Evolutionary conservation across 768 basidiomycete genomes (phyloP), one percentile per base, ranked within the genome.

Genomic region (Stropharia rugosoannulata): DNA sequence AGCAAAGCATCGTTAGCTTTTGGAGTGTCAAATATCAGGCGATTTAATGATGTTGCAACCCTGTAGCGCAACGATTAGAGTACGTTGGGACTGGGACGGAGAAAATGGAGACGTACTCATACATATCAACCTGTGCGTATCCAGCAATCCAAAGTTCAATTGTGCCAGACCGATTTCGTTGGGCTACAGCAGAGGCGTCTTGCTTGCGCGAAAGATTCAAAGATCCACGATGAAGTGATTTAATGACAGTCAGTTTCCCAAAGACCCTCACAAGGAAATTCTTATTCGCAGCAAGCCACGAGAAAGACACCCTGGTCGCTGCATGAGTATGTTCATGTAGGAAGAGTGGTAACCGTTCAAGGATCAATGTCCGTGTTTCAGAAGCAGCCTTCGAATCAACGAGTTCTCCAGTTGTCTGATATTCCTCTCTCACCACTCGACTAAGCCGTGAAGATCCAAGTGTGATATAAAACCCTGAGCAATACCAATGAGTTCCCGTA

Each of bases 291-390:
- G 79, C 83, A 27, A 93, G 71, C 90, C 90, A 93, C 41, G 74
- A 76, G 57, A 80, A 82, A 1, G 87, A 77, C 8, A 91, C 79
- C 37, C 74, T 75, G 0, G 84, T 82, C 18, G 76, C 79, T 0
- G 86, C 74, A 66, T 89, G 87, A 0, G 82, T 84, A 53, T 95
- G 90, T 63, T 98, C 96, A 50, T 96, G 89, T 4, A 98, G 77
- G 74, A 98, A 98, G 29, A 99, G 74, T 0, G 95, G 92, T 16
- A 97, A 73, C 32, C 95, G 77, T 70, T 98, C 90, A 25, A 96
- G 71, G 11, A 95, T 84, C 37, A 93, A 75, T 2, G 75, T 62
- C 2, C 84, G 83, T 9, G 78, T 79, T 9, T 87, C 83, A 1
- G 65, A 60, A 2, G 85, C 80, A 22, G 71, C 68, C 58, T 76